phyloP scores from a whole-genome alignment of 768 basidiomycete genomes.

The Russula griseocarnosa region DNA sequence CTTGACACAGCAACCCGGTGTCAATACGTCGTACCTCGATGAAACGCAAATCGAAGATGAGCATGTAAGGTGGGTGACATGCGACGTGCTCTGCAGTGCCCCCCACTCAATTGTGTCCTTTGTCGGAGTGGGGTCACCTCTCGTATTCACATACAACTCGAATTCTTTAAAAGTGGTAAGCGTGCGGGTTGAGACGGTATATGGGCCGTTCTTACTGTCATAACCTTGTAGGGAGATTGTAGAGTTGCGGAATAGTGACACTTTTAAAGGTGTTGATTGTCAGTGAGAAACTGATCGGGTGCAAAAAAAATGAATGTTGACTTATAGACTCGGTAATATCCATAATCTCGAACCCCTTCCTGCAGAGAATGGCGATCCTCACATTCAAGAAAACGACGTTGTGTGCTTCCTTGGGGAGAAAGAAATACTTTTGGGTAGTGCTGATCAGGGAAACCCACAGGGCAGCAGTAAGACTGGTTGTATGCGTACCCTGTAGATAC shows the following conservation, averaged over 20 bases:
- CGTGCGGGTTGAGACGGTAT: not conserved
- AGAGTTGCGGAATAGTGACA: slow-evolving; percentile 81
- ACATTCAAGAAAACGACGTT: slow-evolving; percentile 90
- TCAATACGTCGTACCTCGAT: slow-evolving; percentile 85
- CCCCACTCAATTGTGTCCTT: slow-evolving; percentile 84
- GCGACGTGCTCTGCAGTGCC: slow-evolving; percentile 84
- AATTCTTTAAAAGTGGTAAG: slow-evolving; percentile 54
- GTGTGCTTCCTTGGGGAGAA: slow-evolving; percentile 84
- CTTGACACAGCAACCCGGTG: slow-evolving; percentile 74
- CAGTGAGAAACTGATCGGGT: not conserved
- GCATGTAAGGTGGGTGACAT: slow-evolving; percentile 81
- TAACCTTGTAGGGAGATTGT: slow-evolving; percentile 67
- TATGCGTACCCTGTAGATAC: slow-evolving; percentile 64
- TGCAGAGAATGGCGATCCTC: slow-evolving; percentile 88
- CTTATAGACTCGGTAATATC: slow-evolving; percentile 85
- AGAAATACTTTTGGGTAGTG: slow-evolving; percentile 59
- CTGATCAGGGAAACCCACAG: not conserved
- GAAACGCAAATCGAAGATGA: slow-evolving; percentile 84
- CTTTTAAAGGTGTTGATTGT: slow-evolving; percentile 61
- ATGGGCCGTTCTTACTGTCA: slow-evolving; percentile 47
- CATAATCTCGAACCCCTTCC: slow-evolving; percentile 96
- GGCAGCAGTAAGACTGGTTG: not conserved
- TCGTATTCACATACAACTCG: slow-evolving; percentile 85
- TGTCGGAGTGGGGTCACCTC: slow-evolving; percentile 73
- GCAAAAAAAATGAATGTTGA: slow-evolving; percentile 8